Base-by-base conservation (phyloP, 164 flowering plant genomes). In the Brasenia schreberi region DNA sequence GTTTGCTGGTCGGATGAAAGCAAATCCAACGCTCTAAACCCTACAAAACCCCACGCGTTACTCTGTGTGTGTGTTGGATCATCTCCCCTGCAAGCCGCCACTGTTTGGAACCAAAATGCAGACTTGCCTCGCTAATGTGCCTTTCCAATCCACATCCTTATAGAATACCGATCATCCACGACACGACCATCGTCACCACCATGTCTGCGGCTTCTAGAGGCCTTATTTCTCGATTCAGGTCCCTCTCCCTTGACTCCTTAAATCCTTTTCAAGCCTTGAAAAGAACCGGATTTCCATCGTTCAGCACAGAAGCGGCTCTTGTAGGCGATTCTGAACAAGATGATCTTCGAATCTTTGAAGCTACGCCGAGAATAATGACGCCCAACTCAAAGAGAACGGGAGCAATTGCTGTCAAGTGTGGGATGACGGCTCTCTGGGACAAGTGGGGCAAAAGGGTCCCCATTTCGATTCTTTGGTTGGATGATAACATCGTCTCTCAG, bases 381-480 rank as follows among this genome's bases (percentile, higher is more conserved):
- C 82, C 81, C 3, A 69, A 72, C 23, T 91, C 97, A 17, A 87
- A 69, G 78, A 79, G 98, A 59, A 87, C 96, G 0, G 98, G 98
- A 1, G 75, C 78, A 4, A 85, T 94, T 45, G 98, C 96, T 18
- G 73, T 94, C 19, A 91, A 94, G 70, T 91, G 95, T 68, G 97
- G 97, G 44, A 94, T 94, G 97, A 77, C 89, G 5, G 96, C 92
- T 1, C 73, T 82, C 43, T 94, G 97, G 98, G 96, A 94, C 66
- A 94, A 91, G 71, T 94, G 98, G 98, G 97, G 98, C 5, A 80
- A 78, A 11, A 78, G 96, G 79, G 68, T 94, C 72, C 98, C 98
- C 27, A 81, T 88, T 6, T 69, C 86, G 17, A 60, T 94, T 5
- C 86, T 94, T 18, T 91, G 92, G 93, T 62, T 94, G 65, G 98